Percentiles rank a stretch among this genome's conserved stretches.
These are phyloP conservation scores for Coemansia sp. DNA, from an alignment of 192 early-diverging fungal species.

Conservation along the genomic window DNA sequence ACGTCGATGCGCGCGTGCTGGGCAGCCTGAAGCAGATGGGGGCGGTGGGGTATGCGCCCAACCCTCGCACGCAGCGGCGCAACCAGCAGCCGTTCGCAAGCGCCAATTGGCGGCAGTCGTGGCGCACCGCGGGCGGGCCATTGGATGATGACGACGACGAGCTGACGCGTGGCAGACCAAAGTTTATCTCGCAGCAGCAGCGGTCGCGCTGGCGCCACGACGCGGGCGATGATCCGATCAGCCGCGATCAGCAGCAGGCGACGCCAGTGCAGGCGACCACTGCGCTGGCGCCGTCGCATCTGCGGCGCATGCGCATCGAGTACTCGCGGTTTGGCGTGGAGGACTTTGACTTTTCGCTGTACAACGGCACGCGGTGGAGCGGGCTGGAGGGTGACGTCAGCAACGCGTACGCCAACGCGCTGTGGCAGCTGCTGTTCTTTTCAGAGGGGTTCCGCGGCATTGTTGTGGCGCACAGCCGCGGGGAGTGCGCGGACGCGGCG, in stretches of 20 bases:
- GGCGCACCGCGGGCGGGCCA: constrained; percentile 18
- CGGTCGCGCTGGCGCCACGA: constrained; percentile 46
- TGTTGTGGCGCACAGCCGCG: constrained; percentile 69
- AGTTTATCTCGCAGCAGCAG: constrained; percentile 47
- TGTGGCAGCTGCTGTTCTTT: constrained; percentile 86
- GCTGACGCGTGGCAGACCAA: constrained; percentile 45
- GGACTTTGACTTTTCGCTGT: constrained; percentile 99
- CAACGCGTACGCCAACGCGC: constrained; percentile 88
- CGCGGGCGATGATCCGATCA: not conserved
- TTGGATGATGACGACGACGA: constrained; percentile 27
- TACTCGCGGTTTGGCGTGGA: constrained; percentile 92
- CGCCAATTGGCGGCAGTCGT: constrained; percentile 24
- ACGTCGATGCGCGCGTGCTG: constrained; percentile 74
- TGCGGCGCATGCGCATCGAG: constrained; percentile 47
- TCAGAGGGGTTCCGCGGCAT: constrained; percentile 63
- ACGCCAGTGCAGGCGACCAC: constrained; percentile 2
- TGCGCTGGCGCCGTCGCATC: constrained; percentile 28
- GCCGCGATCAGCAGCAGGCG: not conserved
- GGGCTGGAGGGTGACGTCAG: constrained; percentile 91
- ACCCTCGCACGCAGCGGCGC: constrained; percentile 69
- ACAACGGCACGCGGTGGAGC: constrained; percentile 83
- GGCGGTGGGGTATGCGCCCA: constrained; percentile 93
- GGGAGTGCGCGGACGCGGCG: constrained; percentile 66
- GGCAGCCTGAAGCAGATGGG: constrained; percentile 85
- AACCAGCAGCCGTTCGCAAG: constrained; percentile 65